phyloP scores from a whole-genome alignment of 345 rosid species.

The Psidium friedrichsthalianum region DNA sequence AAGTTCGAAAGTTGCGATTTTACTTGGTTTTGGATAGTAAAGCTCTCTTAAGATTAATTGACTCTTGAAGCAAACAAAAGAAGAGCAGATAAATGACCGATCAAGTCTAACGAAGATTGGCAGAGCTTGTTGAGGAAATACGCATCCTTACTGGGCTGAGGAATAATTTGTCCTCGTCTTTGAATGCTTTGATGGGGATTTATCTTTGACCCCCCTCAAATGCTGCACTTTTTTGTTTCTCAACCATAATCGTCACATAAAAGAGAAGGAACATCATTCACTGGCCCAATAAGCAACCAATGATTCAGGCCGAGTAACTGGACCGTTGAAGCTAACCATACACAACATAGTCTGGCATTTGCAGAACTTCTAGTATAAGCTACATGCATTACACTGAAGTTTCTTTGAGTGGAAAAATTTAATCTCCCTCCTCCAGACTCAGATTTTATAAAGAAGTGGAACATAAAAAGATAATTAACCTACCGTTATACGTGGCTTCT shows the following conservation, averaged over 20 bases:
- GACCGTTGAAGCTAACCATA: not conserved
- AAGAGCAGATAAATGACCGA: not conserved
- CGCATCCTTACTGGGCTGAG: not conserved
- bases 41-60: not conserved
- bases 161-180: not conserved
- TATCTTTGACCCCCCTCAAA: not conserved
- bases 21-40: not conserved
- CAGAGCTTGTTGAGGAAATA: not conserved
- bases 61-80: not conserved
- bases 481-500: not conserved
- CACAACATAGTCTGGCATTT: not conserved
- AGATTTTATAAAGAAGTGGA: not conserved
- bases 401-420: not conserved
- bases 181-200: not conserved
- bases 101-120: not conserved
- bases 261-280: not conserved
- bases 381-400: not conserved
- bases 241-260: not conserved
- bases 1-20: not conserved
- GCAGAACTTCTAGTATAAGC: not conserved
- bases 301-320: not conserved
- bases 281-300: not conserved
- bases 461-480: not conserved
- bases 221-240: not conserved
- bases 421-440: not conserved